A percentile compares a stretch with the other conserved stretches of the same genome.
Conservation (phyloP, 495 filamentous ascomycete species). For the Cercophora newfieldiana region DNA sequence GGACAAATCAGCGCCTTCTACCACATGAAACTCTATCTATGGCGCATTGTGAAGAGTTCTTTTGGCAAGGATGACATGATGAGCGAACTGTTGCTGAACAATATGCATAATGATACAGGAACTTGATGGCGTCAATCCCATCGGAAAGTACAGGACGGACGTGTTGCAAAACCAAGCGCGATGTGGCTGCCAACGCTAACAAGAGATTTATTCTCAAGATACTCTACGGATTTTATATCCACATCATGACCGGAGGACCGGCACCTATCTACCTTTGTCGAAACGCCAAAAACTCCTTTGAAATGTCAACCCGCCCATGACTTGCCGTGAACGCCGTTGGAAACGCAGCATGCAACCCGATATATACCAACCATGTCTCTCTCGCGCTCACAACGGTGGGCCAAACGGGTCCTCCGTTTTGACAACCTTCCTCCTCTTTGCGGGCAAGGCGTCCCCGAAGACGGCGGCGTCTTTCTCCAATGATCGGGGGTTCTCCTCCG, state of each 20-base stretch:
- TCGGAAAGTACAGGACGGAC: too few relatives aligned
- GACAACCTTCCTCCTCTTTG: conserved; percentile 62
- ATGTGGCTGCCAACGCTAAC: too few relatives aligned
- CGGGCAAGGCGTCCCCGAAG: conserved; percentile 39
- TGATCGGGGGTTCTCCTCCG: conserved; percentile 26
- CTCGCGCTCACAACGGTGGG: conserved; percentile 33
- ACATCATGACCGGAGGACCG: not conserved
- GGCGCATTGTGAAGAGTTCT: too few relatives aligned
- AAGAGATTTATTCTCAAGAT: too few relatives aligned
- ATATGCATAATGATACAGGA: too few relatives aligned
- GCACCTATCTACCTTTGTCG: not conserved
- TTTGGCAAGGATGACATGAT: too few relatives aligned
- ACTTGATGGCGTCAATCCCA: too few relatives aligned
- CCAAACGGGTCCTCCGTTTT: conserved; percentile 60
- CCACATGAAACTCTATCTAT: too few relatives aligned
- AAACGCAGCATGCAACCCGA: conserved; percentile 1
- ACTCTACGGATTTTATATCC: too few relatives aligned
- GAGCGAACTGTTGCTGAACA: too few relatives aligned
- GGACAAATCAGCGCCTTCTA: too few relatives aligned
- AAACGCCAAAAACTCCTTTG: not conserved
- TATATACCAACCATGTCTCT: not conserved
- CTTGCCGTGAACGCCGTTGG: not conserved
- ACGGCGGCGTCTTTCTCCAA: conserved; percentile 45
- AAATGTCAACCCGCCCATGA: not conserved
- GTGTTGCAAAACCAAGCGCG: too few relatives aligned